A percentile compares a stretch with the other conserved stretches of the same genome.
These are phyloP conservation scores for Pochonia chlamydosporia DNA, from an alignment of 2,329 filamentous ascomycete genomes.

Conservation along the genomic window DNA sequence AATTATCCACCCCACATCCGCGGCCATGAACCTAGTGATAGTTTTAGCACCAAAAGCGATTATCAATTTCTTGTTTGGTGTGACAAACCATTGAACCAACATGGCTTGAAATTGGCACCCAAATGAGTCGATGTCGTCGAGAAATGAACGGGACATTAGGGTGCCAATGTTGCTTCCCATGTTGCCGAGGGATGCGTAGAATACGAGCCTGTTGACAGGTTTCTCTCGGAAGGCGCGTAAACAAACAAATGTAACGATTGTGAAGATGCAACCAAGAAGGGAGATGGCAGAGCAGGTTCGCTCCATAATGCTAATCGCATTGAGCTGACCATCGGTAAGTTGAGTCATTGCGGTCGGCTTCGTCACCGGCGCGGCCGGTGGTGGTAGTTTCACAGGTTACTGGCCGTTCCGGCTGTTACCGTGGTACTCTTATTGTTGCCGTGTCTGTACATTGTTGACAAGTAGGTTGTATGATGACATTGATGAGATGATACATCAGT, in stretches of 20 bases:
- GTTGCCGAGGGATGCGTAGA: not conserved
- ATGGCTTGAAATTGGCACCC: constrained; percentile 62
- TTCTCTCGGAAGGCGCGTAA: not conserved
- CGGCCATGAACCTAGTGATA: constrained; percentile 59
- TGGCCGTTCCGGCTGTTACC: too few relatives aligned
- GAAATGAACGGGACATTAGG: constrained; percentile 54
- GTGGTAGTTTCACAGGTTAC: not conserved
- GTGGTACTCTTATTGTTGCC: too few relatives aligned
- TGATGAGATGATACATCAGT: too few relatives aligned
- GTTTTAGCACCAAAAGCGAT: not conserved
- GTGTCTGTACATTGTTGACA: too few relatives aligned
- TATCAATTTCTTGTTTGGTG: not conserved
- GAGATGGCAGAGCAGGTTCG: constrained; percentile 67
- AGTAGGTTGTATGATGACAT: too few relatives aligned
- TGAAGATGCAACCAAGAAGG: constrained; percentile 62
- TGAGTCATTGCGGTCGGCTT: not conserved
- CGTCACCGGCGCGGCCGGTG: not conserved
- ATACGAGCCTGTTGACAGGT: not conserved
- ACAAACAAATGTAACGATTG: constrained; percentile 59
- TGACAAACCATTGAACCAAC: constrained; percentile 65
- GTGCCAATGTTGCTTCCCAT: constrained; percentile 41
- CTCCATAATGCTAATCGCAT: constrained; percentile 56
- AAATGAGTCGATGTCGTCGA: constrained; percentile 35
- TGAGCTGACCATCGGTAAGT: constrained; percentile 33
- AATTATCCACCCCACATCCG: constrained; percentile 66